phyloP scores from a whole-genome alignment of 73 alveolate genomes.

The Tetrahymena malaccensis region DNA sequence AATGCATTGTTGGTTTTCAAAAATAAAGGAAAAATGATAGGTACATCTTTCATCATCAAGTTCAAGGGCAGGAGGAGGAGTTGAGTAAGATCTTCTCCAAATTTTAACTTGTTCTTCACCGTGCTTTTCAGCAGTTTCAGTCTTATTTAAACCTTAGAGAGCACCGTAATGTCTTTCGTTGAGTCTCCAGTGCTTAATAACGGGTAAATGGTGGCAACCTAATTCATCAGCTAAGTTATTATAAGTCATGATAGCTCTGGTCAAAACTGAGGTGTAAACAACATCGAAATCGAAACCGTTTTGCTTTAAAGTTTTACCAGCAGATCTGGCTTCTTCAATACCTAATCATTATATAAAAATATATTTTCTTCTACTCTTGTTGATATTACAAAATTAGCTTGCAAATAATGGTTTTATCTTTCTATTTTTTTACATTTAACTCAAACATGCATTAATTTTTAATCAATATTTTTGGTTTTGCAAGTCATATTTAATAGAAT shows the following conservation, averaged over 20 bases:
- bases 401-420: too few species aligned
- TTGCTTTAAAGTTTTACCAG: conserved; percentile 55
- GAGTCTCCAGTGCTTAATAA: conserved; percentile 84
- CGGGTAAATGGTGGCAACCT: conserved; percentile 86
- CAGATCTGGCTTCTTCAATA: conserved; percentile 77
- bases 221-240: conserved; percentile 56
- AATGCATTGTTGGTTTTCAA: too few species aligned
- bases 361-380: too few species aligned
- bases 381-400: too few species aligned
- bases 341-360: conserved; percentile 30
- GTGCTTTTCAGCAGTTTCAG: conserved; percentile 93
- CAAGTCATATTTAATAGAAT: background rate
- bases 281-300: conserved; percentile 79
- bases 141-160: conserved; percentile 93
- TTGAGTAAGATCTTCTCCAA: conserved; percentile 95
- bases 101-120: conserved; percentile 79
- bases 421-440: too few species aligned
- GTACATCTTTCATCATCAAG: conserved; percentile 68
- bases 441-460: too few species aligned
- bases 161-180: conserved; percentile 99
- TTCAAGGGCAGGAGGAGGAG: conserved; percentile 95
- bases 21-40: background rate
- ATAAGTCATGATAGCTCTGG: conserved; percentile 71
- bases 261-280: conserved; percentile 90
- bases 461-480: background rate